A percentile compares a stretch with the other conserved stretches of the same genome.
phyloP scores from a whole-genome alignment of 78 protist species.

The Fonticula alba region DNA sequence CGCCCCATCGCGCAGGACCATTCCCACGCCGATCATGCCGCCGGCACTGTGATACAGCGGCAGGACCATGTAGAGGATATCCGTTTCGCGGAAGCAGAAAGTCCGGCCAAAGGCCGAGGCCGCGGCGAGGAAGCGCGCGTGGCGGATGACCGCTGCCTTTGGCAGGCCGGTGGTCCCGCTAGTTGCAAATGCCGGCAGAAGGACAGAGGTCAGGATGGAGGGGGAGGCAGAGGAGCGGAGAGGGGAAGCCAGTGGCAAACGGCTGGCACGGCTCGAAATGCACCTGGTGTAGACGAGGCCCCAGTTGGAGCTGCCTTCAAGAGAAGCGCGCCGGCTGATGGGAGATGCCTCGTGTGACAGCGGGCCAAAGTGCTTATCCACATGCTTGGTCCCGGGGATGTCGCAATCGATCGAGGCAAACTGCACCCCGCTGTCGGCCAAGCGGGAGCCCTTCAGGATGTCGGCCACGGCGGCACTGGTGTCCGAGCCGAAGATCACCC shows the following conservation, averaged over 20 bases:
- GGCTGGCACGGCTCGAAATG: background rate
- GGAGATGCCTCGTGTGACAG: background rate
- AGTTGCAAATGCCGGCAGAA: constrained; percentile 16
- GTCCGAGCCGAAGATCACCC: too few relatives aligned
- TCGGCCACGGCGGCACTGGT: too few relatives aligned
- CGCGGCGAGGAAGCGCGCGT: constrained; percentile 12
- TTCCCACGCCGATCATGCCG: constrained; percentile 3
- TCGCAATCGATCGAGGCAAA: too few relatives aligned
- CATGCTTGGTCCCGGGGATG: too few relatives aligned
- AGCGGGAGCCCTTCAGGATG: too few relatives aligned
- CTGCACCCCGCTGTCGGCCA: too few relatives aligned
- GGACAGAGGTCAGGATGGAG: background rate
- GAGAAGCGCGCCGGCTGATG: too few relatives aligned
- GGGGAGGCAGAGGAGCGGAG: background rate
- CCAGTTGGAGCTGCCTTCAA: too few relatives aligned
- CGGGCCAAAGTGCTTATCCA: too few relatives aligned
- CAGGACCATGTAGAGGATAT: constrained; percentile 8
- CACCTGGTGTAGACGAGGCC: background rate
- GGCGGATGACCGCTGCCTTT: constrained; percentile 23
- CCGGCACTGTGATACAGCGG: constrained; percentile 34
- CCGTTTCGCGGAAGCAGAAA: background rate
- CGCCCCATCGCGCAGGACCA: background rate
- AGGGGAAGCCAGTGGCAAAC: background rate
- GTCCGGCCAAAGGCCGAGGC: background rate
- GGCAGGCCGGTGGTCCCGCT: constrained; percentile 47